Conservation (phyloP, 257 asterid species). For the Fraxinus quadrangulata region DNA sequence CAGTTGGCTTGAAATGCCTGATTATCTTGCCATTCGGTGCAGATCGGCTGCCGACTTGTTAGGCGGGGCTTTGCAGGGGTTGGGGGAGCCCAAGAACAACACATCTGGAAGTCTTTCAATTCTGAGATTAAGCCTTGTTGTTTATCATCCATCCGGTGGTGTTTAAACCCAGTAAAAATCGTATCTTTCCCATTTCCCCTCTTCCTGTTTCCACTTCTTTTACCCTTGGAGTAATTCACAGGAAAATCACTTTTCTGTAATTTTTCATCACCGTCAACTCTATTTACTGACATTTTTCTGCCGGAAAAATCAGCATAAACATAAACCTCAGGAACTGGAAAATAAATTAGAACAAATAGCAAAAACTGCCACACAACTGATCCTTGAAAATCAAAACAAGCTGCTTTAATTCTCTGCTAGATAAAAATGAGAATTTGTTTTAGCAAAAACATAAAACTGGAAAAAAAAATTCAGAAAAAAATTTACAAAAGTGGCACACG, state of each 20-base stretch:
- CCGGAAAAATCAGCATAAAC: background rate
- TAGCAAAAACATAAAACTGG: too few species aligned
- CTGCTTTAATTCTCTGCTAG: too few species aligned
- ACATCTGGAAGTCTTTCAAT: slow-evolving; percentile 30
- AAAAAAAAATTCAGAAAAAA: too few species aligned
- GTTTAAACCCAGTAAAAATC: slow-evolving; percentile 41
- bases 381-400: too few species aligned
- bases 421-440: too few species aligned
- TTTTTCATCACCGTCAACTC: background rate
- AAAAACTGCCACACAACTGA: too few species aligned
- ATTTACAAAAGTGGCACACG: too few species aligned
- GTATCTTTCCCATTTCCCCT: slow-evolving; percentile 26
- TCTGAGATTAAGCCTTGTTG: slow-evolving; percentile 33
- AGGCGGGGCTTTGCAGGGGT: slow-evolving; percentile 64
- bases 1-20: slow-evolving; percentile 20
- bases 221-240: background rate
- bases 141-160: slow-evolving; percentile 47
- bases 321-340: background rate
- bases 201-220: slow-evolving; percentile 9
- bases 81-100: slow-evolving; percentile 58
- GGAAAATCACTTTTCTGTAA: background rate
- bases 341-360: too few species aligned
- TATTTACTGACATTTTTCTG: background rate
- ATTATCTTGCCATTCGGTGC: slow-evolving; percentile 33
- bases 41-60: slow-evolving; percentile 37